Evolutionary conservation across 495 filamentous ascomycete species (phyloP), one percentile per base, ranked within the genome.

Genomic region (Niebla homalea): DNA sequence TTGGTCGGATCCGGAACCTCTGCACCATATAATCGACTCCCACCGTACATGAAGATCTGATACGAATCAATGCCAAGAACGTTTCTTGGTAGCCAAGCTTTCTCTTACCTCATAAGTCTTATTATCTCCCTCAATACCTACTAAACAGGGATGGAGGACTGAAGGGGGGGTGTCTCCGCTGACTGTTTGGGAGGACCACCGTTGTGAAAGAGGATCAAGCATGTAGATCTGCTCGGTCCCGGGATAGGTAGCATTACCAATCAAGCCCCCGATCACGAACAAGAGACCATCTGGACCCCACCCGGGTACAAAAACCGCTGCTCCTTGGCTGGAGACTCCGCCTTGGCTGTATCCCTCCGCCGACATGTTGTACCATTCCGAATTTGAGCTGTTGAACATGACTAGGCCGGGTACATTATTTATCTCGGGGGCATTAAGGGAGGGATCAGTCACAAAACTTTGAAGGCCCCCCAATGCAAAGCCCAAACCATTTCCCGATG

Each of bases 251-350:
- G 36, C 53, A 18, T 58, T 42, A 8, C 23, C 45, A 14, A 60
- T 51, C 14, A 54, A 41, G 4, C 68, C 68, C 6, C 66, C 67
- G 1, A 70, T 40, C 8, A 68, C 55, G 4, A 70, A 39, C 15
- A 70, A 36, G n/a, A 70, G 38, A 0, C 66, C 68, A 16, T 61
- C 62, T 4, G 57, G 48, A 2, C 63, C 66, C 36, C 63, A 67
- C 1, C 15, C 12, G n/a, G 68, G 67, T 3, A 70, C 39, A 29
- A 53, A 65, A 5, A 67, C 54, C 5, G 60, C 64, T 20, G 54
- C 43, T 1, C 50, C 64, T 16, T 61, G 56, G 11, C 64, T 14
- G 37, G 54, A 53, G 2, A 62, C 64, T 3, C 64, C 63, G 10
- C 56, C 61, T 3, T 46, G 49, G 7, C 55, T 54, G n/a, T 61